These are phyloP conservation scores for Diutina catenulata DNA, from an alignment of 1,139 yeast genomes.

Conservation along the genomic window DNA sequence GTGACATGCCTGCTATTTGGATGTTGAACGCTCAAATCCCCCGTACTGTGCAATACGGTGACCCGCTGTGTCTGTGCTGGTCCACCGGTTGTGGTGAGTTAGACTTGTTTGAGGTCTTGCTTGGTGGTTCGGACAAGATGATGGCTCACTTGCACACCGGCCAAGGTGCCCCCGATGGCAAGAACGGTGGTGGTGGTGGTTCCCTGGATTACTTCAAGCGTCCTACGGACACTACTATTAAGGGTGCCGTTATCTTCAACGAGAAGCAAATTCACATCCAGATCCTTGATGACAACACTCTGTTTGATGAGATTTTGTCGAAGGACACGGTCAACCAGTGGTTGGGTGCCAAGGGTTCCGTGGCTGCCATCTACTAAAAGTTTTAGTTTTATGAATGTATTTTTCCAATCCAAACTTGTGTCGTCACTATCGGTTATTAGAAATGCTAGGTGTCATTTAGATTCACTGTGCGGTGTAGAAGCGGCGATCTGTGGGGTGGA, in stretches of 20 bases:
- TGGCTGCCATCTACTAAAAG: conserved; percentile 5
- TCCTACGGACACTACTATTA: conserved; percentile 36
- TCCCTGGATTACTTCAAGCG: conserved; percentile 47
- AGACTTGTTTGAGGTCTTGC: conserved; percentile 68
- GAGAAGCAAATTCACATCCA: conserved; percentile 9
- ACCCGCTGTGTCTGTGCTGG: conserved; percentile 89
- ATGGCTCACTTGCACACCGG: conserved; percentile 61
- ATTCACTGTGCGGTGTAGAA: too few species aligned
- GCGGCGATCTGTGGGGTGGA: too few species aligned
- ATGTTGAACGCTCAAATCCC: conserved; percentile 88
- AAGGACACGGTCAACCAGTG: conserved; percentile 3
- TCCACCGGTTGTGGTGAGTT: conserved; percentile 93
- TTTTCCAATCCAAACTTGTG: too few species aligned
- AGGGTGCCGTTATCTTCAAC: conserved; percentile 58
- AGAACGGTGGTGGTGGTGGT: conserved; percentile 47
- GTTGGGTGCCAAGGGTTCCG: conserved; percentile 1
- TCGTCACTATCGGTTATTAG: too few species aligned
- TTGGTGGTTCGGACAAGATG: conserved; percentile 41
- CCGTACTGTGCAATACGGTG: conserved; percentile 81
- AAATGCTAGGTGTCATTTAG: too few species aligned
- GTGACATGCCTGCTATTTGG: conserved; percentile 92
- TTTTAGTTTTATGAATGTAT: too few species aligned
- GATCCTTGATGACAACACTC: conserved; percentile 6
- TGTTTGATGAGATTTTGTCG: background rate
- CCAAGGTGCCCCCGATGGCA: conserved; percentile 45